These are phyloP conservation scores for Trichophyton rubrum DNA, from an alignment of 2,329 filamentous ascomycete genomes.

Conservation along the genomic window DNA sequence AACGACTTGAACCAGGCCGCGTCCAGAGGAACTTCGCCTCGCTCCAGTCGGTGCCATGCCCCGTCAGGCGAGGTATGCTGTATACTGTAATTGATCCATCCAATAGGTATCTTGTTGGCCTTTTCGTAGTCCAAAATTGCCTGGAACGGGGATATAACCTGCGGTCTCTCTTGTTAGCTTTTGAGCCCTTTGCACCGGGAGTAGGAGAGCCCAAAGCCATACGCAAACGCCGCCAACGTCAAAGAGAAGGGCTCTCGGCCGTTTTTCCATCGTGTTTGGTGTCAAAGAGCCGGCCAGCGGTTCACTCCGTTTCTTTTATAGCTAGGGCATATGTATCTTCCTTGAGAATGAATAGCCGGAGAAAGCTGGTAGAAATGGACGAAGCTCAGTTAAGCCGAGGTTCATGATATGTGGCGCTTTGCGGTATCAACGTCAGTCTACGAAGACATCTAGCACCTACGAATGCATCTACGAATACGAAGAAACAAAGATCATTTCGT, in stretches of 20 bases:
- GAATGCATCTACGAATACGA: too few relatives aligned
- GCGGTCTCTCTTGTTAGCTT: background rate
- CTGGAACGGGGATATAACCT: slow-evolving; percentile 88
- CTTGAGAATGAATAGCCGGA: background rate
- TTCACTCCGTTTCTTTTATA: background rate
- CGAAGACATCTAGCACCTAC: background rate
- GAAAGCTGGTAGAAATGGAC: background rate
- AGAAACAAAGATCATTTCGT: background rate
- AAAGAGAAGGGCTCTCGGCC: slow-evolving; percentile 68
- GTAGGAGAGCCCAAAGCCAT: slow-evolving; percentile 35
- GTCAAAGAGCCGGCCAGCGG: background rate
- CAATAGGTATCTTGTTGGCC: slow-evolving; percentile 60
- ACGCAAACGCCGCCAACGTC: slow-evolving; percentile 96
- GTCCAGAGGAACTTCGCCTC: slow-evolving; percentile 67
- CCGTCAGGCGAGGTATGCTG: slow-evolving; percentile 64
- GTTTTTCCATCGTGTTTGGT: background rate
- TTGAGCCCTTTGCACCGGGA: background rate
- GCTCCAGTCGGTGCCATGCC: slow-evolving; percentile 79
- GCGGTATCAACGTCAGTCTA: background rate
- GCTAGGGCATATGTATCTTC: background rate
- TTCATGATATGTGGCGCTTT: too few relatives aligned
- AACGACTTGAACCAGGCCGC: slow-evolving; percentile 64
- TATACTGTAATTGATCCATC: slow-evolving; percentile 87
- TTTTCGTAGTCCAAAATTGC: slow-evolving; percentile 85
- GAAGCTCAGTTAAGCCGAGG: background rate